Percentiles rank a stretch among this genome's conserved stretches.
These are phyloP conservation scores for Amanita thiersii DNA, from an alignment of 768 basidiomycete species.

Conservation along the genomic window DNA sequence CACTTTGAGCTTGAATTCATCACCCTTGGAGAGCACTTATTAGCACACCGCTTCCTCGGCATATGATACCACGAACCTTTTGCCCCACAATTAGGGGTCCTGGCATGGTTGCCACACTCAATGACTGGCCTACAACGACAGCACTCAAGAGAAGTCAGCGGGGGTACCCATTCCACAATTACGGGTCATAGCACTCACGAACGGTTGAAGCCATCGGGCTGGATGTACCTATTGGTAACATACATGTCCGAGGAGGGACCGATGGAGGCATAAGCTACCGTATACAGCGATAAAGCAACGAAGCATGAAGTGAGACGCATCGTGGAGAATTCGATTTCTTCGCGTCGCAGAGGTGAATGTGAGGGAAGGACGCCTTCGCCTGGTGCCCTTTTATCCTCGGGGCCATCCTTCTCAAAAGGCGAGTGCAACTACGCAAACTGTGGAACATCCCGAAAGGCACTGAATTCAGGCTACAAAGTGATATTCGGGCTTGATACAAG, in stretches of 20 bases:
- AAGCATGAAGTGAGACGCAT: not conserved
- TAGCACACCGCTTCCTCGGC: not conserved
- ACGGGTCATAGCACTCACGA: constrained; percentile 23
- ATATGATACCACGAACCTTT: constrained; percentile 8
- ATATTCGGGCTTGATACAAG: too few species aligned
- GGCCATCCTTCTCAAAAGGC: too few species aligned
- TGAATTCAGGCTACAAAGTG: too few species aligned
- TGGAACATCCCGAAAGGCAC: too few species aligned
- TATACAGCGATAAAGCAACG: not conserved
- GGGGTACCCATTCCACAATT: not conserved
- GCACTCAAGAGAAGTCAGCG: constrained; percentile 6
- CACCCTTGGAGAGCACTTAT: constrained; percentile 17
- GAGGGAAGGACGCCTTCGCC: too few species aligned
- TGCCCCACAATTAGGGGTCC: constrained; percentile 33
- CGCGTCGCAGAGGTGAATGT: too few species aligned
- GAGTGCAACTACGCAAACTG: too few species aligned
- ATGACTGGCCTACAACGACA: constrained; percentile 15
- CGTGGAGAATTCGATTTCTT: too few species aligned
- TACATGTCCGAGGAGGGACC: constrained; percentile 20
- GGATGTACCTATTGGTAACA: constrained; percentile 29
- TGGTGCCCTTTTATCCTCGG: too few species aligned
- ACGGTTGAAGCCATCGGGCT: constrained; percentile 37
- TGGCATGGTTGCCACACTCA: constrained; percentile 12
- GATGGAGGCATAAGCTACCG: constrained; percentile 5
- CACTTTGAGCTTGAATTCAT: constrained; percentile 30